Evolutionary conservation across 768 basidiomycete species (phyloP), one percentile per base, ranked within the genome.

Genomic region (Podaxis sp.): DNA sequence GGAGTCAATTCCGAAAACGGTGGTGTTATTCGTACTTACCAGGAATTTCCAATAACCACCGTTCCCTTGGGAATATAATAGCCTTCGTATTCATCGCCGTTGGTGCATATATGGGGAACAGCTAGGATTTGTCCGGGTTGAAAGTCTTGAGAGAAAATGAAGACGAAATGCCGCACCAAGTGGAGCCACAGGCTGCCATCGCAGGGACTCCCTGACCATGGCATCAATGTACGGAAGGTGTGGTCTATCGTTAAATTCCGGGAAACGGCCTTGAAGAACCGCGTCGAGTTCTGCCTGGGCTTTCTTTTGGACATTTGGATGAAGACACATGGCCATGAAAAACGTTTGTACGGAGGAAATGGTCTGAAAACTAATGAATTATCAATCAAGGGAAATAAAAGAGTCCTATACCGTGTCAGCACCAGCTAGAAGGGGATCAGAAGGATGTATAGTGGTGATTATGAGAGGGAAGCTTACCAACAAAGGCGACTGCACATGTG

Each of bases 171-270:
- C 32, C 61, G 10, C 50, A 62, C 65, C 59, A 7, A 73, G 47
- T 1, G 76, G 76, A 0, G 65, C 65, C 2, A 72, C 65, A 36
- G 67, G 65, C 28, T 71, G 66, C 75, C 74, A 76, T n/a, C 77
- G 64, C 32, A 74, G 61, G 0, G 72, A 64, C 63, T 79, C 78
- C 58, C 72, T 75, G 37, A 77, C 68, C 9, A 75, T 55, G 0
- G 75, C 76, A 21, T 67, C 66, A 7, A 76, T 62, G 51, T 75
- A 78, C 0, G 76, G 75, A 2, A 79, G 62, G 9, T 47, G 35
- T 1, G 58, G 59, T 3, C 64, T 47, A 28, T 65, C 64, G 3
- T 68, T 70, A 16, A 74, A 59, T 0, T 63, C 71, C 2, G 77
- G 77, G 3, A 80, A 66, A 0, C 76, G 70, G n/a, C 69, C 67